Conservation (phyloP, 495 filamentous ascomycete genomes). For the Emericellopsis terricola region DNA sequence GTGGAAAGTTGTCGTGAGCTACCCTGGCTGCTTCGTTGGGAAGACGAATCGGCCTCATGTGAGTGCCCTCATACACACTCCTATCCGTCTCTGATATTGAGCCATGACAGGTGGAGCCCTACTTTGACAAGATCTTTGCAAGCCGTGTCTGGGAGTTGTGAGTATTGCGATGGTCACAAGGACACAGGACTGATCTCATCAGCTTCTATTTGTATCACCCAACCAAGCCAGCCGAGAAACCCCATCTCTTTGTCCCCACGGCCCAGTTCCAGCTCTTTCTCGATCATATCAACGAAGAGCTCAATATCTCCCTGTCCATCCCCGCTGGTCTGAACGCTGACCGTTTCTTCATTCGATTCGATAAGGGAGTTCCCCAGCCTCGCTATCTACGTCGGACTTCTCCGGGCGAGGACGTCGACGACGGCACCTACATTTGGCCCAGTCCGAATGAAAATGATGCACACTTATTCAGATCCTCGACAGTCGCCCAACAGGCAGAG, state of each 20-base stretch:
- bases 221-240: constrained; percentile 17
- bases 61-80: constrained; percentile 5
- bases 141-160: constrained; percentile 55
- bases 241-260: constrained; percentile 45
- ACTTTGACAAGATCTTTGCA: constrained; percentile 40
- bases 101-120: constrained; percentile 29
- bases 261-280: constrained; percentile 42
- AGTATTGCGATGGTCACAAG: no score
- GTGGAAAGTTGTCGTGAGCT: constrained; percentile 37
- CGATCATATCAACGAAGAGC: constrained; percentile 33
- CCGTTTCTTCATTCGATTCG: constrained; percentile 39
- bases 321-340: constrained; percentile 22
- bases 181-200: no score
- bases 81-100: no score
- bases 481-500: no score
- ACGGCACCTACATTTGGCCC: no score
- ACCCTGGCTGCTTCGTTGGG: constrained; percentile 39
- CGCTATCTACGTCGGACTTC: no score
- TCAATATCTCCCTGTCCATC: constrained; percentile 29
- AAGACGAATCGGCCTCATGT: constrained; percentile 24
- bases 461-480: no score
- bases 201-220: constrained; percentile 55
- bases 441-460: no score
- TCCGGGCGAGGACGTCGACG: no score
- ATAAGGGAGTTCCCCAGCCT: constrained; percentile 37